Evolutionary conservation across 495 filamentous ascomycete species (phyloP).

Genomic region (Clavariopsis aquatica): DNA sequence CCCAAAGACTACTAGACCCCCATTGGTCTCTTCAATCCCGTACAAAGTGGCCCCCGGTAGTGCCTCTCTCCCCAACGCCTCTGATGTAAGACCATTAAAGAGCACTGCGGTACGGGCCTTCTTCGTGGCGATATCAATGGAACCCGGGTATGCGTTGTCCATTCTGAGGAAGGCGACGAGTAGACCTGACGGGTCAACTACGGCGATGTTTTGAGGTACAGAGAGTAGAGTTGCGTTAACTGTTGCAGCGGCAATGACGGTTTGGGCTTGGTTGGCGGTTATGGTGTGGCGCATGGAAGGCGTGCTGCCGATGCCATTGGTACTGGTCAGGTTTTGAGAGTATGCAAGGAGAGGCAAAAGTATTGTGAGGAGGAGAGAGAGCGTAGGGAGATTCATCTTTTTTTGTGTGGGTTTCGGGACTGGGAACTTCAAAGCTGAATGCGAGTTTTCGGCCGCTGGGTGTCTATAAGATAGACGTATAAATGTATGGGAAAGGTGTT

Average conservation of each 20-base stretch:
- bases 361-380: background rate
- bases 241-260: conserved; percentile 9
- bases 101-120: conserved; percentile 22
- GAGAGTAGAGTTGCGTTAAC: conserved; percentile 6
- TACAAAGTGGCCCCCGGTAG: conserved; percentile 12
- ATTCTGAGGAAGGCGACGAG: conserved; percentile 21
- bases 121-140: conserved; percentile 17
- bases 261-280: conserved; percentile 11
- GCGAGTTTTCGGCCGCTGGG: background rate
- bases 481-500: background rate
- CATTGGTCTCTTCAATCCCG: conserved; percentile 28
- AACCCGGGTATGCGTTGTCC: conserved; percentile 17
- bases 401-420: no score
- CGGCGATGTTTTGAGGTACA: conserved; percentile 21
- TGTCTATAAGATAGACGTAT: no score
- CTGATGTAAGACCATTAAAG: conserved; percentile 14
- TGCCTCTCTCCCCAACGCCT: background rate
- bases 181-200: conserved; percentile 20
- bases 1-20: conserved; percentile 23
- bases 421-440: background rate
- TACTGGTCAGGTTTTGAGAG: conserved; percentile 3
- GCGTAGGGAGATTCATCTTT: background rate
- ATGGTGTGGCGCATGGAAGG: conserved; percentile 16
- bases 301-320: conserved; percentile 15
- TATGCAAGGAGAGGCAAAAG: background rate